Evolutionary conservation across 2,329 filamentous ascomycete species (phyloP).

Genomic region (Venturia carpophila): DNA sequence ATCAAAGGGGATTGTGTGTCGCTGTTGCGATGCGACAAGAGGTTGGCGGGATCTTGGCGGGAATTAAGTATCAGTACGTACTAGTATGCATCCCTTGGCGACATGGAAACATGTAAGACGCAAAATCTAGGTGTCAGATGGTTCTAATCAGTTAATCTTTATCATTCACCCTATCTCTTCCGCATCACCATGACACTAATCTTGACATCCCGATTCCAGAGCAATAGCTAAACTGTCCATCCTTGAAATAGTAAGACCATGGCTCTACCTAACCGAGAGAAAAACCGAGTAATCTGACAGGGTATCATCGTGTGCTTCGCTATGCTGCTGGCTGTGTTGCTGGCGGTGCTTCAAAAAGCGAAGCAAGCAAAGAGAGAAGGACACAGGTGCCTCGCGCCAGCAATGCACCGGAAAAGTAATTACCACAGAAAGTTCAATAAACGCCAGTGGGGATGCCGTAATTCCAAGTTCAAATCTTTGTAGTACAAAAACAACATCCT

Average conservation of each 20-base stretch:
- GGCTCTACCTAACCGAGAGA: neutral
- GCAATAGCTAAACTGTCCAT: neutral
- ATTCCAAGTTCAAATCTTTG: neutral
- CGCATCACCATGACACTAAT: neutral
- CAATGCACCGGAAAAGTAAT: neutral
- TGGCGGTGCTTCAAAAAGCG: neutral
- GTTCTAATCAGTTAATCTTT: neutral
- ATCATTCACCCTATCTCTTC: slow-evolving; percentile 6
- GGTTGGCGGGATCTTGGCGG: too few relatives aligned
- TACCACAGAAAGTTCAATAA: neutral
- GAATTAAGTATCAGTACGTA: too few relatives aligned
- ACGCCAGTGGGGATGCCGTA: neutral
- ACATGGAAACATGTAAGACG: too few relatives aligned
- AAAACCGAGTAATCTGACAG: neutral
- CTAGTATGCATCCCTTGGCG: too few relatives aligned
- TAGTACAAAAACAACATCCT: neutral
- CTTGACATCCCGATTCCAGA: neutral
- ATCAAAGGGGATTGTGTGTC: too few relatives aligned
- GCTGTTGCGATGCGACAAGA: too few relatives aligned
- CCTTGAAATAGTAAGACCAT: neutral
- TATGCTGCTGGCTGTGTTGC: slow-evolving; percentile 1
- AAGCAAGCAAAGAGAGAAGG: neutral
- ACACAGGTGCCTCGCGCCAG: neutral
- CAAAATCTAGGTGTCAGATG: too few relatives aligned
- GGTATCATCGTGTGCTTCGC: slow-evolving; percentile 10